phyloP scores from a whole-genome alignment of 176 grass and related monocot genomes.

The Tillandsia leiboldiana region DNA sequence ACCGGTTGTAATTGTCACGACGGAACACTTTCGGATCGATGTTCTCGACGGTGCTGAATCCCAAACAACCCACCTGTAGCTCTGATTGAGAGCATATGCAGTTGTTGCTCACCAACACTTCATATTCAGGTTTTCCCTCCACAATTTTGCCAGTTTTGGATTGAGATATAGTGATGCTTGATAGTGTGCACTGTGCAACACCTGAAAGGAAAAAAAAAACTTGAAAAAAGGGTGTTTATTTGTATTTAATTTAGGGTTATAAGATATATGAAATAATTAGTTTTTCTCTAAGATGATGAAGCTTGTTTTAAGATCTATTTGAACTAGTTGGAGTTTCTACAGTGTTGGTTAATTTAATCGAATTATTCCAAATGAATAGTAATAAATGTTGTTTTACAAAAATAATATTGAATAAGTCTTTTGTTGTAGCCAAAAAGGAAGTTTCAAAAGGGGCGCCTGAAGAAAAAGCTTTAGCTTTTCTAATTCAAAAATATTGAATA shows the following conservation, averaged over 20 bases:
- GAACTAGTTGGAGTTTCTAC: no score
- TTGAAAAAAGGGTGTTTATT: neutral
- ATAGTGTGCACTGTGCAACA: slow-evolving; percentile 10
- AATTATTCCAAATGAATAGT: no score
- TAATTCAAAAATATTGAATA: no score
- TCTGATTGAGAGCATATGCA: slow-evolving; percentile 29
- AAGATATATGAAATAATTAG: no score
- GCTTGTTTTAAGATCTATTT: no score
- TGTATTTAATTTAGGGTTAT: neutral
- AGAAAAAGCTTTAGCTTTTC: no score
- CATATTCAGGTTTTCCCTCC: slow-evolving; percentile 30
- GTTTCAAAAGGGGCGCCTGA: no score
- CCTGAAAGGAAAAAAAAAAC: neutral
- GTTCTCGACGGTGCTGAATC: slow-evolving; percentile 32
- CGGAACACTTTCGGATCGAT: slow-evolving; percentile 6
- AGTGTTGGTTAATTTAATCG: no score
- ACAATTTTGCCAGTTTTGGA: slow-evolving; percentile 15
- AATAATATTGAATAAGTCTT: no score
- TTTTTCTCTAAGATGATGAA: no score
- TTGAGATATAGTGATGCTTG: slow-evolving; percentile 23
- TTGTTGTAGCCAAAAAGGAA: no score
- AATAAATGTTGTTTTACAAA: no score
- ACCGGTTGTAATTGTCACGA: slow-evolving; percentile 10
- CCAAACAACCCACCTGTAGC: slow-evolving; percentile 30
- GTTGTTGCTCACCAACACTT: slow-evolving; percentile 22